phyloP scores from a whole-genome alignment of 1,284 basidiomycete species.

The Cryptococcus deneoformans region DNA sequence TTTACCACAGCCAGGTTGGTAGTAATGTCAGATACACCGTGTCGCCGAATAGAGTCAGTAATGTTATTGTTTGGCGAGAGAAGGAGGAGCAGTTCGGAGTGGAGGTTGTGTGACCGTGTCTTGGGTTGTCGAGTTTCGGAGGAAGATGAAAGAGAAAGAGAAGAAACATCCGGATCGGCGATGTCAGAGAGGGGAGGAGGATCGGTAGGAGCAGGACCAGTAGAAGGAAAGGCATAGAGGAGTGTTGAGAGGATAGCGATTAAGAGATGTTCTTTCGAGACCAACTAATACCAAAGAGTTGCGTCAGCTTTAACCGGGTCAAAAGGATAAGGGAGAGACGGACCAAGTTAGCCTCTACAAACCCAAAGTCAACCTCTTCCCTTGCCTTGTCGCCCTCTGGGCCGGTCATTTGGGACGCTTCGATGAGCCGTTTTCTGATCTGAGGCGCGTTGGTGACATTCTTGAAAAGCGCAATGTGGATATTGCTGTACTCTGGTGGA shows the following conservation, averaged over 20 bases:
- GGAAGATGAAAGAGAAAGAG: too few relatives aligned
- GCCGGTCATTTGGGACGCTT: slow-evolving; percentile 60
- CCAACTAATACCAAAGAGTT: slow-evolving; percentile 25
- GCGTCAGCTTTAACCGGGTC: not conserved
- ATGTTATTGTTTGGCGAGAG: slow-evolving; percentile 87
- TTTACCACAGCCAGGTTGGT: slow-evolving; percentile 69
- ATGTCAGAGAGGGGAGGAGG: not conserved
- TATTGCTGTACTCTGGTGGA: slow-evolving; percentile 34
- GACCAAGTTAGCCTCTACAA: slow-evolving; percentile 69
- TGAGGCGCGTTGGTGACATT: slow-evolving; percentile 62
- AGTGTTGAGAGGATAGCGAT: slow-evolving; percentile 78
- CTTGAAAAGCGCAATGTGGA: slow-evolving; percentile 66
- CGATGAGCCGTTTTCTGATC: slow-evolving; percentile 64
- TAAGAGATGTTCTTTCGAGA: slow-evolving; percentile 60
- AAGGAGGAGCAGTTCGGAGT: slow-evolving; percentile 80
- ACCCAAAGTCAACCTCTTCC: slow-evolving; percentile 77
- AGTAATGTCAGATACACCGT: slow-evolving; percentile 71
- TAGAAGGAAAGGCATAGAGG: slow-evolving; percentile 55
- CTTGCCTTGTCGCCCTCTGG: slow-evolving; percentile 65
- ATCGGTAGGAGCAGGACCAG: slow-evolving; percentile 1
- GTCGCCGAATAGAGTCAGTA: slow-evolving; percentile 75
- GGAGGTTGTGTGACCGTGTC: slow-evolving; percentile 44
- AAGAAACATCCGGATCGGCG: too few relatives aligned
- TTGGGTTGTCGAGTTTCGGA: slow-evolving; percentile 5
- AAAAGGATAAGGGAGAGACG: slow-evolving; percentile 24